A percentile compares a stretch with the other conserved stretches of the same genome.
These are phyloP conservation scores for Trichoderma asperelloides DNA, from an alignment of 495 filamentous ascomycete genomes.

Conservation along the genomic window DNA sequence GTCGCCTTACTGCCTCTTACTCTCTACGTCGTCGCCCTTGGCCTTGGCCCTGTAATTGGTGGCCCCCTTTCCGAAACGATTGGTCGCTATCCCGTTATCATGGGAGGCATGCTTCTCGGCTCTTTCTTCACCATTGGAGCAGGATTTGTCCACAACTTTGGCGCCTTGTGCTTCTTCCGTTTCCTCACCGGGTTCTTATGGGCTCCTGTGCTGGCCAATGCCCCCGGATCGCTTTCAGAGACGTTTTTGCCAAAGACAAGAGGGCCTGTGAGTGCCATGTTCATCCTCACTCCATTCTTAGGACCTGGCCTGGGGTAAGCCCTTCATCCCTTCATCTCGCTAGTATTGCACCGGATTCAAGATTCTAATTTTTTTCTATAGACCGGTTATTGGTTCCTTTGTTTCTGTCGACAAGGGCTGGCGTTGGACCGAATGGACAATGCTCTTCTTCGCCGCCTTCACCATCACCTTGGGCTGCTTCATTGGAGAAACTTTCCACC, in stretches of 20 bases:
- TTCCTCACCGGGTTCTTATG: conserved; percentile 54
- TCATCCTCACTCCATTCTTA: conserved; percentile 47
- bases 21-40: conserved; percentile 51
- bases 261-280: conserved; percentile 30
- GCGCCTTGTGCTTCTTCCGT: conserved; percentile 45
- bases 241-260: conserved; percentile 37
- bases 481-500: conserved; percentile 51
- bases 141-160: conserved; percentile 48
- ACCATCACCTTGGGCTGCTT: conserved; percentile 30
- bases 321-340: not conserved
- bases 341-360: not conserved
- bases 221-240: conserved; percentile 47
- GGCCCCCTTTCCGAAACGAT: conserved; percentile 51
- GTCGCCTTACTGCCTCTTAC: conserved; percentile 44
- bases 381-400: conserved; percentile 38
- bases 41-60: conserved; percentile 50
- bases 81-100: conserved; percentile 45
- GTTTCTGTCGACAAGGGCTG: conserved; percentile 44
- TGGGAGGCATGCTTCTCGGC: conserved; percentile 38
- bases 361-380: not conserved
- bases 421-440: conserved; percentile 48
- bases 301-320: conserved; percentile 49
- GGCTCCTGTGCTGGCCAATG: conserved; percentile 46
- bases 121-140: conserved; percentile 56
- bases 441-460: conserved; percentile 31